Base-by-base conservation (phyloP, 2,329 filamentous ascomycete genomes). In the Plenodomus tracheiphilus region DNA sequence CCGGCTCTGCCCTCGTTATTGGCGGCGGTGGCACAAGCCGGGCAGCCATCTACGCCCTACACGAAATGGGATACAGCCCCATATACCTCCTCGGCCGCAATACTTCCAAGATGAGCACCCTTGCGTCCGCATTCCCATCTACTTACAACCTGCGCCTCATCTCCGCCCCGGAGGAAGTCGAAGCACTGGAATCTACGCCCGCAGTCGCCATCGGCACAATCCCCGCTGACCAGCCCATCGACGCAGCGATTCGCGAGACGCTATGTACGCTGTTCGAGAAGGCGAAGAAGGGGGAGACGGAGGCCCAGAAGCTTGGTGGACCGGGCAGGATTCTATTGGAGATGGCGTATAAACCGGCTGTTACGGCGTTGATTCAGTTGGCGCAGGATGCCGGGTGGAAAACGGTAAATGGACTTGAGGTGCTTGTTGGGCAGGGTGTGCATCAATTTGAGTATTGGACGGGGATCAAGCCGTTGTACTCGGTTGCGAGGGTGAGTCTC, bases 371-470 rank as follows among this genome's bases (percentile, higher is more conserved):
- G 58, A 97, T 97, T 85, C 82, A 88, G 68, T 77, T 97, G 68
- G 93, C 92, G 2, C 80, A 85, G 61, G 82, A 87, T 59, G 82
- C 83, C 11, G 86, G 87, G 2, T 99, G 94, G 94, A 81, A 77
- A 47, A 91, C 88, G 2, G 87, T 97, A 54, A 86, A 91, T 7
- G 94, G 94, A 0, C 74, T 97, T 34, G 94, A 99, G 72, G 91
- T 94, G 22, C 79, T 99, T 46, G 85, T 91, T 52, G 90, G 89
- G 4, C 94, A 99, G 74, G 94, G 83, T 1, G 76, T 86, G 39
- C 89, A 92, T 75, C 93, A 96, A 85, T 93, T 91, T 72, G 82
- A 90, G 74, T 81, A 87, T 46, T 96, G 91, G 91, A 95, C 89
- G 1, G 89, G 84, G 21, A 91, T 96, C 60, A 82, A 77, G 48